Base-by-base conservation (phyloP, 75 land plant genomes). In the Chamaecyparis obtusa region DNA sequence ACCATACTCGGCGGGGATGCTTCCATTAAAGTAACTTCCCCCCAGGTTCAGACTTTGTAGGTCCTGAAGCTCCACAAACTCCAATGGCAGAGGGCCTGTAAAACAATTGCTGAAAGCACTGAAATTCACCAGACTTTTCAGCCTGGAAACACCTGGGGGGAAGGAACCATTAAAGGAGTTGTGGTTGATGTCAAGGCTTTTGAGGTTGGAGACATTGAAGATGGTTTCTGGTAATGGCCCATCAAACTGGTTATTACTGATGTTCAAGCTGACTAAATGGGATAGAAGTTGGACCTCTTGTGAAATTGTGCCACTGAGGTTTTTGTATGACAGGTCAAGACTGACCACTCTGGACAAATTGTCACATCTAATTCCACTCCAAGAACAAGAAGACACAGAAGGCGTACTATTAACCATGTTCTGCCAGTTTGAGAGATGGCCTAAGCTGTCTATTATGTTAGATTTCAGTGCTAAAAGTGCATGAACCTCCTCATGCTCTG, bases 201-300 rank as follows among this genome's bases (percentile, higher is more conserved):
- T 88, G 27, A 96, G 89, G 36, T 44, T 87, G 43, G 91, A 48
- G 84, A 93, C 93, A 30, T 82, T 85, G 80, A 88, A 91, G 36
- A 96, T 86, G 56, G 71, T 89, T n/a, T 56, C 89, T 27, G 97
- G 96, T 7, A 96, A 88, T 0, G 71, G 71, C 14, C 92, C 94
- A 21, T 95, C 88, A 60, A 93, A 91, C 32, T 87, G 88, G 86
- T 96, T 95, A 89, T 89, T 55, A 48, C 92, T 93, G 85, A 96
- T 88, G 72, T 94, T 94, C 24, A 96, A 87, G 89, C 89, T 86
- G 51, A 91, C 86, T 27, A 96, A 86, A 32, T 88, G 91, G n/a
- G 83, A 41, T 41, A 32, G 19, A 72, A 90, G 85, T n/a, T 90
- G 76, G 54, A 37, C 30, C 86, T 92, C 87, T 80, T 80, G 30